Base-by-base conservation (phyloP, 352 stramenopile species). In the Phytopythium mirpurense region DNA sequence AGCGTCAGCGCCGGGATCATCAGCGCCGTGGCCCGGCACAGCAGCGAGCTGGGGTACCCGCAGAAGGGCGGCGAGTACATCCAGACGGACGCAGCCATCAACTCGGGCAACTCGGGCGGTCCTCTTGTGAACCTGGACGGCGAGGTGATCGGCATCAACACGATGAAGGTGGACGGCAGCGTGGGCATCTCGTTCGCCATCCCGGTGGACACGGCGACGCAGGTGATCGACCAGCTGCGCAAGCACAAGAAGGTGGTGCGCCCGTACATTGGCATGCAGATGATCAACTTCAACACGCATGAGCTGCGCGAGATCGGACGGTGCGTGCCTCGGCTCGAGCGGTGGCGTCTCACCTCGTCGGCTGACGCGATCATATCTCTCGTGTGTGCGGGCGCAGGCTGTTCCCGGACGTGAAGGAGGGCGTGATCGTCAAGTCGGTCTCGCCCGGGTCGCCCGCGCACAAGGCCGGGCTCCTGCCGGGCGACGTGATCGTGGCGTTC, bases 131-230 rank as follows among this genome's bases (percentile, higher is more conserved):
- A 97, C 59, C 56, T 98, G 36, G 86, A 97, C 55, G 92, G 92
- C 24, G 72, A 97, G 37, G 90, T 98, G 27, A 95, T 98, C 44
- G 92, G 92, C 34, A 98, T 98, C 63, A 98, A 98, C 68, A 95
- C 87, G 9, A 95, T 98, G 78, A 97, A 97, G 63, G 81, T 97
- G n/a, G 76, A 87, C 54, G 80, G 83, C 18, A 88, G 76, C 50
- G 87, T 87, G 26, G 91, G 91, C 12, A 96, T 98, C 43, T 90
- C 83, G 31, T 98, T 98, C 46, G 92, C 92, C 21, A 98, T 98
- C 35, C 92, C 92, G 26, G 95, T 96, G 15, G 91, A 98, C 63
- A 96, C 72, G 32, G 91, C 90, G 31, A 61, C 64, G 12, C 75
- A 96, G 56, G 85, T 97, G 43, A 95, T 98, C 56, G 67, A 87